Evolutionary conservation across 2,329 filamentous ascomycete species (phyloP).

Genomic region (Aspergillus pseudotamarii): DNA sequence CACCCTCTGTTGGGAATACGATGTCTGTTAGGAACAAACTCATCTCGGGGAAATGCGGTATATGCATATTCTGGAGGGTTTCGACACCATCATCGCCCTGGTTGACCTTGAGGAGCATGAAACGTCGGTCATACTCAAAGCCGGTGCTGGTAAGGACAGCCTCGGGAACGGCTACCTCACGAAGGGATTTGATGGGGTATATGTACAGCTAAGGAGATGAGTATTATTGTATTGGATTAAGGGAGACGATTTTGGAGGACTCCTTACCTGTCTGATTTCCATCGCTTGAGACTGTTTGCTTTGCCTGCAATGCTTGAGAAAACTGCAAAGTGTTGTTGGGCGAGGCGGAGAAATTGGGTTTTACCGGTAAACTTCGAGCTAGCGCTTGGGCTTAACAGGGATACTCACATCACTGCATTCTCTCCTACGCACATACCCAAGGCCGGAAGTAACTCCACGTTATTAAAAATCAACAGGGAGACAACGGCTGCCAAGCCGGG

Average conservation of each 20-base stretch:
- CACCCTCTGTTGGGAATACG: constrained; percentile 28
- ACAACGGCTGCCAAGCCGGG: background rate
- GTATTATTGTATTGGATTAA: background rate
- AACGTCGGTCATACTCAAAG: constrained; percentile 67
- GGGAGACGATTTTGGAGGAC: background rate
- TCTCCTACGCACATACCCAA: background rate
- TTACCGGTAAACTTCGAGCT: too few species aligned
- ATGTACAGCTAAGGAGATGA: constrained; percentile 60
- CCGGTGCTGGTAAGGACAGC: constrained; percentile 64
- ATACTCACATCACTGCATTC: too few species aligned
- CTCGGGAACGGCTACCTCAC: constrained; percentile 58
- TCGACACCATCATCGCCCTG: constrained; percentile 22
- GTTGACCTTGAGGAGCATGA: constrained; percentile 66
- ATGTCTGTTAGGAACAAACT: constrained; percentile 66
- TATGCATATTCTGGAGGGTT: constrained; percentile 60
- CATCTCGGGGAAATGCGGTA: constrained; percentile 61
- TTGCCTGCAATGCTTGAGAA: background rate
- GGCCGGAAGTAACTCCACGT: background rate
- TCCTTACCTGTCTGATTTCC: constrained; percentile 42
- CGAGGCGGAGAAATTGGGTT: background rate
- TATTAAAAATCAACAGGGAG: background rate
- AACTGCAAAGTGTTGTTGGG: background rate
- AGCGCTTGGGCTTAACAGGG: too few species aligned
- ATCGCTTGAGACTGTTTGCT: constrained; percentile 33
- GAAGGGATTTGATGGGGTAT: constrained; percentile 75